Percentiles rank a stretch among this genome's conserved stretches.
phyloP scores from a whole-genome alignment of 345 rosid species.

The Raphanus raphanistrum region DNA sequence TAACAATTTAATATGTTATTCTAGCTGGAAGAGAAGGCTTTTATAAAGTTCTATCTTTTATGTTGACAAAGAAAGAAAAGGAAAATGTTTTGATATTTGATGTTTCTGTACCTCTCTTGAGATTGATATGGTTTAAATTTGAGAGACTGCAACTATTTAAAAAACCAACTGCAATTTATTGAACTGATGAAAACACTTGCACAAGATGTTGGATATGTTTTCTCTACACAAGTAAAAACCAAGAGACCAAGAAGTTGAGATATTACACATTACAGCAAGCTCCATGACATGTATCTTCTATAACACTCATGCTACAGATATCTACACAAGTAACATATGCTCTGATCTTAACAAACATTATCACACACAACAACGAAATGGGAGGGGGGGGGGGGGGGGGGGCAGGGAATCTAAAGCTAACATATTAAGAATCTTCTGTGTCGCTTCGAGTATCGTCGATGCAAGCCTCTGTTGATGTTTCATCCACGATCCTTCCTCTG shows the following conservation, averaged over 20 bases:
- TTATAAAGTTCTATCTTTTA: not conserved
- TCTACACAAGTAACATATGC: constrained; percentile 27
- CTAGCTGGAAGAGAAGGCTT: not conserved
- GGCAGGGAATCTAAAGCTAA: constrained; percentile 10
- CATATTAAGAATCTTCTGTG: constrained; percentile 48
- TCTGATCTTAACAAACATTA: constrained; percentile 17
- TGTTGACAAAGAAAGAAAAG: not conserved
- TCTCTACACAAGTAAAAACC: not conserved
- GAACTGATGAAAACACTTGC: not conserved
- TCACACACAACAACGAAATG: constrained; percentile 7
- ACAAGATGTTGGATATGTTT: not conserved
- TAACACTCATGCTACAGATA: constrained; percentile 14
- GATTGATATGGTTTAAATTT: not conserved
- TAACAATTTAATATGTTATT: not conserved
- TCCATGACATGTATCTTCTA: not conserved
- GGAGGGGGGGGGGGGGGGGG: not conserved
- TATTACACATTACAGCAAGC: not conserved
- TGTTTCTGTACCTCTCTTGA: not conserved
- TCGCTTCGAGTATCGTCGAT: constrained; percentile 66
- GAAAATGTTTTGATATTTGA: not conserved
- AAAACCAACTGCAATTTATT: not conserved
- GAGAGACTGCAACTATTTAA: not conserved
- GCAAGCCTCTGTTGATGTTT: constrained; percentile 58
- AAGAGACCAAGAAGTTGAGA: not conserved
- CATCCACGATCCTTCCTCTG: constrained; percentile 80